Evolutionary conservation across 1,139 yeast species (phyloP), one percentile per base, ranked within the genome.

Genomic region (Scheffersomyces titani): DNA sequence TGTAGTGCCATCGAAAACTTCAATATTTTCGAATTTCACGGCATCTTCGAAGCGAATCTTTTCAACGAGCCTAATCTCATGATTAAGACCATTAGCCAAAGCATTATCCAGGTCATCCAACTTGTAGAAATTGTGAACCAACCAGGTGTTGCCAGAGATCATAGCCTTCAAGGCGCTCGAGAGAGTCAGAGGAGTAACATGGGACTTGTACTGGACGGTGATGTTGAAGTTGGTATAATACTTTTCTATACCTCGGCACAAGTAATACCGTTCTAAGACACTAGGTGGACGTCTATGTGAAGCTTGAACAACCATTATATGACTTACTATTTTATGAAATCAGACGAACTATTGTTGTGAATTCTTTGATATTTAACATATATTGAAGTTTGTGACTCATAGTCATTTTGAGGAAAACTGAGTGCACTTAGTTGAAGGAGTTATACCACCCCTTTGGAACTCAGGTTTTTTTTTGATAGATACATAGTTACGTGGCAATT

Each of bases 191-290:
- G 5, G 44, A 6, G 50, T 45, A 4, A 54, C 24, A 13, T 18
- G n/a, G 13, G 36, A 51, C 22, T 45, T 50, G 50, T 51, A 54
- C 20, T 44, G 44, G 19, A 49, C 55, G 9, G 50, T 30, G 21
- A 56, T 54, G 24, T 56, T 56, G 52, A 56, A 56, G 52, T 51
- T 52, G 24, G 54, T 6, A 49, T 56, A 56, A 50, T 47, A 54
- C n/a, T 50, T 49, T 22, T 49, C 55, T 5, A 36, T 50, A 19
- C 52, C 51, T 19, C 56, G 49, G 47, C 52, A 53, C n/a, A 54
- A 36, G 50, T 51, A 56, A 20, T 36, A 52, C 24, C 48, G 24
- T 36, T 54, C 59, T 19, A 45, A 47, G 49, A 56, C 55, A 7
- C 61, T 60, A 2, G 59, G 61, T 11, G 19, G 50, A 24, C 57